Evolutionary conservation across 331 rosid genomes (phyloP).

Genomic region (Malus hybrid): DNA sequence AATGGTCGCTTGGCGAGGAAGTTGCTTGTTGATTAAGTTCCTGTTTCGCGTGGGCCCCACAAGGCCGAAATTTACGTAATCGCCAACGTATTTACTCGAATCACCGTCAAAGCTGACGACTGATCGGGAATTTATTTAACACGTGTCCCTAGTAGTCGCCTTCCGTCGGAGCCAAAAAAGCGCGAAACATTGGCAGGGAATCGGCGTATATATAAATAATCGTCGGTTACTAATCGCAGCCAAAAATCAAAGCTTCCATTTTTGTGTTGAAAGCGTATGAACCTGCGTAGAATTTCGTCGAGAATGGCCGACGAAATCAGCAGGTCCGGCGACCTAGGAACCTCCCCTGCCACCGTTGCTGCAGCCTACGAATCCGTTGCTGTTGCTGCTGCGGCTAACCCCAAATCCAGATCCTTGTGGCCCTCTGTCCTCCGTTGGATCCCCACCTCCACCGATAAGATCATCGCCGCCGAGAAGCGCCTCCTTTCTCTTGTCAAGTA

Average conservation of each 20-base stretch:
- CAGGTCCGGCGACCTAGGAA: conserved; percentile 24
- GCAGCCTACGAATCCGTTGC: neutral
- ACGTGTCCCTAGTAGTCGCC: neutral
- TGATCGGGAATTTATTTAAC: neutral
- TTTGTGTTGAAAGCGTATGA: conserved; percentile 25
- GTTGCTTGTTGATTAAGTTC: neutral
- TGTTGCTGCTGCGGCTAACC: neutral
- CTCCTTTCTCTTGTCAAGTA: conserved; percentile 89
- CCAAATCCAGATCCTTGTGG: conserved; percentile 44
- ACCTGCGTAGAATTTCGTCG: conserved; percentile 17
- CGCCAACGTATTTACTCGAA: neutral
- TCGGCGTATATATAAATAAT: neutral
- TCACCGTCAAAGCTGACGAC: neutral
- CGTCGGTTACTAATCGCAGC: neutral
- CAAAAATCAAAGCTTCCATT: neutral
- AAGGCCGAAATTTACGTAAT: neutral
- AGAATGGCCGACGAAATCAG: conserved; percentile 61
- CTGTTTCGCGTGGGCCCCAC: neutral
- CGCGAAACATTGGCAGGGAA: neutral
- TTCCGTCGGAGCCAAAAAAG: neutral
- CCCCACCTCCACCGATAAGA: conserved; percentile 79
- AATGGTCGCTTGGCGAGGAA: too few relatives aligned
- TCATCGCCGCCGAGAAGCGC: conserved; percentile 81
- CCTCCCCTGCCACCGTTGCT: conserved; percentile 17
- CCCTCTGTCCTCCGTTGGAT: conserved; percentile 87